Evolutionary conservation across 768 basidiomycete genomes (phyloP).

Genomic region (Phlebiopsis gigantea): DNA sequence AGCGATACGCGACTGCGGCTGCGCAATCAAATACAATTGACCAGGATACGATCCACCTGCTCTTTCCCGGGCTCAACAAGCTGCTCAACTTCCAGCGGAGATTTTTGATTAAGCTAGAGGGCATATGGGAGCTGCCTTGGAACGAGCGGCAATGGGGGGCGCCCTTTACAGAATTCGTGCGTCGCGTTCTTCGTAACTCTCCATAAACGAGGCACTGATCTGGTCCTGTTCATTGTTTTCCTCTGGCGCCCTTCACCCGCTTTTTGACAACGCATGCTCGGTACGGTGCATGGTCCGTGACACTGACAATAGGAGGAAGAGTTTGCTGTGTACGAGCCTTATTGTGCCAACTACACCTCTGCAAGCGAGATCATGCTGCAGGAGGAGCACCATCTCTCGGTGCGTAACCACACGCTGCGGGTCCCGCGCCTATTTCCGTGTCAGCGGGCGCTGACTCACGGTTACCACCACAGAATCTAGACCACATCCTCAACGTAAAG

Average conservation of each 20-base stretch:
- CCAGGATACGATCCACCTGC: slow-evolving; percentile 91
- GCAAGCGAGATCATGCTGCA: slow-evolving; percentile 31
- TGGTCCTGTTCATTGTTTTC: slow-evolving; percentile 39
- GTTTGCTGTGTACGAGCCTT: slow-evolving; percentile 94
- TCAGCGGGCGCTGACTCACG: not conserved
- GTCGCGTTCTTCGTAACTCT: slow-evolving; percentile 26
- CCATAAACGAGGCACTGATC: slow-evolving; percentile 28
- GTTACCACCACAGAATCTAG: slow-evolving; percentile 52
- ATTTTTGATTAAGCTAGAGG: slow-evolving; percentile 87
- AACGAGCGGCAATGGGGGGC: slow-evolving; percentile 85
- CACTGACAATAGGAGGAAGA: slow-evolving; percentile 84
- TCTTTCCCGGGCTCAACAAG: slow-evolving; percentile 93
- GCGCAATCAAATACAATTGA: slow-evolving; percentile 81
- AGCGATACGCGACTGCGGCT: slow-evolving; percentile 89
- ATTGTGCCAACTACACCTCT: slow-evolving; percentile 66
- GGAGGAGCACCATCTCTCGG: slow-evolving; percentile 81
- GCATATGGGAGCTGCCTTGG: slow-evolving; percentile 78
- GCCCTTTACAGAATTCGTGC: slow-evolving; percentile 77
- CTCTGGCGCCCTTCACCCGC: slow-evolving; percentile 20
- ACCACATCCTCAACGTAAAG: slow-evolving; percentile 83
- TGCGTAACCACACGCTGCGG: slow-evolving; percentile 36
- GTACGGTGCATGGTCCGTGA: slow-evolving; percentile 17
- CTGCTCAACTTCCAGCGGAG: slow-evolving; percentile 94
- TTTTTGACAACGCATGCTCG: slow-evolving; percentile 21
- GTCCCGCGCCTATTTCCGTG: not conserved